Conservation (phyloP, 495 filamentous ascomycete genomes). For the Aspergillus bridgeri region DNA sequence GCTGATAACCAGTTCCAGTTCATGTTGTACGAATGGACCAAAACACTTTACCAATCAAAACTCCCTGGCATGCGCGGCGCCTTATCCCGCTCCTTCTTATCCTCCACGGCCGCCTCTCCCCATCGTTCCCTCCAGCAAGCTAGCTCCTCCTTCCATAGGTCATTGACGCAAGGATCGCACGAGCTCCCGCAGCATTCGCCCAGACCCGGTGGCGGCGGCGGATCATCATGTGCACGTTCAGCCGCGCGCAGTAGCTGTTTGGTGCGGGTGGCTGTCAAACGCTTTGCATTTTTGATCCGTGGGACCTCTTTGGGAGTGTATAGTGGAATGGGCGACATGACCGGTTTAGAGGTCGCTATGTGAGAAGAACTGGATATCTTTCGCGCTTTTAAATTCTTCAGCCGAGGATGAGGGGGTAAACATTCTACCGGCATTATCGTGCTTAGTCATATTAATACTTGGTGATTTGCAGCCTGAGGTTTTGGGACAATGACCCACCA, state of each 20-base stretch:
- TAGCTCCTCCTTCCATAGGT: slow-evolving; percentile 40
- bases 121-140: slow-evolving; percentile 39
- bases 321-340: slow-evolving; percentile 12
- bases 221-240: slow-evolving; percentile 30
- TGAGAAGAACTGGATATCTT: background rate
- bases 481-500: no score
- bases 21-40: background rate
- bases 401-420: background rate
- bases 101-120: slow-evolving; percentile 28
- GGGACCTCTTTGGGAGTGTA: slow-evolving; percentile 27
- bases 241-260: slow-evolving; percentile 41
- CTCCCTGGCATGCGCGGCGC: slow-evolving; percentile 20
- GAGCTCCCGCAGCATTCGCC: slow-evolving; percentile 42
- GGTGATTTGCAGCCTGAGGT: background rate
- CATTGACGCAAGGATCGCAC: slow-evolving; percentile 42
- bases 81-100: slow-evolving; percentile 1
- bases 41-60: slow-evolving; percentile 21
- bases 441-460: background rate
- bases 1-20: background rate
- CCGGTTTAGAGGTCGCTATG: background rate
- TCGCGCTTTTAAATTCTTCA: background rate
- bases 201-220: slow-evolving; percentile 35
- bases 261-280: slow-evolving; percentile 31
- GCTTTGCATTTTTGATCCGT: slow-evolving; percentile 31
- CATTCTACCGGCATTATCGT: background rate